Conservation (phyloP, 441 rosid genomes). For the Rhodomyrtus psidioides region DNA sequence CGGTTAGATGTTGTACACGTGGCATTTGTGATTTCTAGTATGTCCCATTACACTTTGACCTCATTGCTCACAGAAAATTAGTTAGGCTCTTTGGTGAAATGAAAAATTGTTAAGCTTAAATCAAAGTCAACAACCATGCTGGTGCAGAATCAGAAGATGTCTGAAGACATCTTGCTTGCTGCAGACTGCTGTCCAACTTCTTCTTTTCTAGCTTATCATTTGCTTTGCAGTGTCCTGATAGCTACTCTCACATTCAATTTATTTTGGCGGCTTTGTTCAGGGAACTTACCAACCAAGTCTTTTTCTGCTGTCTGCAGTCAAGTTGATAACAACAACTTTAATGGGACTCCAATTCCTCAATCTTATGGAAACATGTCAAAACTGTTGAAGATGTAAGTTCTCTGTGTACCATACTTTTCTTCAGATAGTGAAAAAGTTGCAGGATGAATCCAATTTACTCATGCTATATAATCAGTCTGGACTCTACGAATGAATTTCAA, state of each 20-base stretch:
- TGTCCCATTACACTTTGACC: neutral
- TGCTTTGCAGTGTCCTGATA: neutral
- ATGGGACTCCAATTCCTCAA: constrained; percentile 61
- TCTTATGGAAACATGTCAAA: constrained; percentile 68
- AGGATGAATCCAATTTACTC: neutral
- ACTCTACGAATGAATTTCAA: neutral
- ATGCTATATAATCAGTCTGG: neutral
- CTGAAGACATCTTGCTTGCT: neutral
- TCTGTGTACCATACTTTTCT: neutral
- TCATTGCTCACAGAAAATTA: neutral
- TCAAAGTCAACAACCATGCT: neutral
- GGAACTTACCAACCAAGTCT: neutral
- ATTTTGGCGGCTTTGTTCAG: neutral
- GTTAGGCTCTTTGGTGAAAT: neutral
- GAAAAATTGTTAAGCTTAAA: neutral
- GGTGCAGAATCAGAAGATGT: neutral
- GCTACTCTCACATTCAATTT: neutral
- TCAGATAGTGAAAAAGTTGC: neutral
- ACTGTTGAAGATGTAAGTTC: constrained; percentile 86
- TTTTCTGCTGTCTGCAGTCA: constrained; percentile 48
- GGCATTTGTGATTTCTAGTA: neutral
- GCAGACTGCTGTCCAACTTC: neutral
- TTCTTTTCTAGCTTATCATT: neutral
- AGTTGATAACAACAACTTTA: constrained; percentile 84
- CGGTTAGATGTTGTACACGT: neutral